Percentiles rank a stretch among this genome's conserved stretches.
phyloP scores from a whole-genome alignment of 2,329 filamentous ascomycete species.

The Neopestalotiopsis sp. region DNA sequence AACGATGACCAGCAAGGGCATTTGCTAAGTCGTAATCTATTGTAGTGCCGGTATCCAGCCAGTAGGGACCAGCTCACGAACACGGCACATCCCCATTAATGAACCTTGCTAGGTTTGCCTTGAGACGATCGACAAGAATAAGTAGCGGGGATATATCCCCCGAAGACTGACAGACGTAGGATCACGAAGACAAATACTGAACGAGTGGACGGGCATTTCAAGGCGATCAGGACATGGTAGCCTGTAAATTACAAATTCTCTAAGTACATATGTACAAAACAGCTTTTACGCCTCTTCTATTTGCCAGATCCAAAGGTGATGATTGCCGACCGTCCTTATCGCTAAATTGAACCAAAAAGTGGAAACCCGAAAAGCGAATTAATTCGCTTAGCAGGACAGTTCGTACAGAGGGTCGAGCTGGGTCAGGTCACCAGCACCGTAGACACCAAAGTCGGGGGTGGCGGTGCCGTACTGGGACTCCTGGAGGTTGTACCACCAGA shows the following conservation, averaged over 20 bases:
- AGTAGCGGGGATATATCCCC: no score
- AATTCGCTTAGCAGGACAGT: conserved; percentile 32
- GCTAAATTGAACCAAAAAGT: conserved; percentile 9
- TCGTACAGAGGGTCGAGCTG: conserved; percentile 34
- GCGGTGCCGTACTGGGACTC: conserved; percentile 41
- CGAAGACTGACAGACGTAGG: no score
- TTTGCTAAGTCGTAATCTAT: neutral
- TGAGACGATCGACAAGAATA: no score
- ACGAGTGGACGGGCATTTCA: neutral
- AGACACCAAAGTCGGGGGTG: conserved; percentile 42
- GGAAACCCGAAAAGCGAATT: neutral
- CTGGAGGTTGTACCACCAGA: conserved; percentile 44
- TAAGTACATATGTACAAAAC: conserved; percentile 8
- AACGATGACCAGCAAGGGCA: neutral
- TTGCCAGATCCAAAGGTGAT: conserved; percentile 2
- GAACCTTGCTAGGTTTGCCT: neutral
- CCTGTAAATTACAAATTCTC: neutral
- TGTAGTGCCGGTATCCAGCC: neutral
- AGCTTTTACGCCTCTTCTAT: conserved; percentile 12
- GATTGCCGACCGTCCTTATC: neutral
- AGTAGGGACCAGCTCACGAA: neutral
- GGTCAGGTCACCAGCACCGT: conserved; percentile 38
- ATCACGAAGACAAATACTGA: neutral
- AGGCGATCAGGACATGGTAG: conserved; percentile 5
- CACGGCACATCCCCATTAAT: neutral